A percentile compares a stretch with the other conserved stretches of the same genome.
Evolutionary conservation across 495 filamentous ascomycete species (phyloP).

Genomic region (Annulohypoxylon nitens): DNA sequence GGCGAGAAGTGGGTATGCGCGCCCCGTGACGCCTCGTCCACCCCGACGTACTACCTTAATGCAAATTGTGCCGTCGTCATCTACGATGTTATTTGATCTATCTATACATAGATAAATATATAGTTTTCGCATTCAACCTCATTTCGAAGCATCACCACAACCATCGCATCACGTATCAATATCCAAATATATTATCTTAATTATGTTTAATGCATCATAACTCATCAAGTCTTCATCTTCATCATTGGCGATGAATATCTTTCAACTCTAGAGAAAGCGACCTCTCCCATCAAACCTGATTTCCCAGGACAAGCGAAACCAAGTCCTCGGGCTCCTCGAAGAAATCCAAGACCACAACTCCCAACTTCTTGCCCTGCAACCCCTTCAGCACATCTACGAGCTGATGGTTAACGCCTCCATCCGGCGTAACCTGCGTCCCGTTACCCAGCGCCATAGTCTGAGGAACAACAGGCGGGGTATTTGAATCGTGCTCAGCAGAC

Average conservation of each 20-base stretch:
- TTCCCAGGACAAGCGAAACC: constrained; percentile 42
- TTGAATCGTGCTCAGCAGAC: constrained; percentile 58
- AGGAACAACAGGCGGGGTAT: constrained; percentile 60
- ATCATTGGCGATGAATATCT: background rate
- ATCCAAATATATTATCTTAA: too few species aligned
- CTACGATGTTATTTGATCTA: too few species aligned
- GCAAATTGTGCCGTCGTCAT: too few species aligned
- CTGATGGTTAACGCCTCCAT: constrained; percentile 73
- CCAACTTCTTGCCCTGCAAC: constrained; percentile 79
- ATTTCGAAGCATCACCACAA: too few species aligned
- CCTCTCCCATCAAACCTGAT: background rate
- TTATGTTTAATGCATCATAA: background rate
- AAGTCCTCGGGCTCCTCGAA: constrained; percentile 59
- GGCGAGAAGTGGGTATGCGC: too few species aligned
- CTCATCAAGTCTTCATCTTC: background rate
- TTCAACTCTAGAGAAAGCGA: background rate
- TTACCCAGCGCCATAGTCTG: constrained; percentile 64
- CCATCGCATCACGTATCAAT: too few species aligned
- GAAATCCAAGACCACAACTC: constrained; percentile 70
- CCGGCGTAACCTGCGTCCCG: constrained; percentile 52
- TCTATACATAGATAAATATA: too few species aligned
- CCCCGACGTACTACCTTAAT: too few species aligned
- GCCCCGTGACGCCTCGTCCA: too few species aligned
- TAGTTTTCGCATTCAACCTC: too few species aligned
- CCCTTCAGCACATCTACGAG: constrained; percentile 80